A percentile compares a stretch with the other conserved stretches of the same genome.
These are phyloP conservation scores for Rhodamnia rubescens DNA, from an alignment of 345 rosid species.

Conservation along the genomic window DNA sequence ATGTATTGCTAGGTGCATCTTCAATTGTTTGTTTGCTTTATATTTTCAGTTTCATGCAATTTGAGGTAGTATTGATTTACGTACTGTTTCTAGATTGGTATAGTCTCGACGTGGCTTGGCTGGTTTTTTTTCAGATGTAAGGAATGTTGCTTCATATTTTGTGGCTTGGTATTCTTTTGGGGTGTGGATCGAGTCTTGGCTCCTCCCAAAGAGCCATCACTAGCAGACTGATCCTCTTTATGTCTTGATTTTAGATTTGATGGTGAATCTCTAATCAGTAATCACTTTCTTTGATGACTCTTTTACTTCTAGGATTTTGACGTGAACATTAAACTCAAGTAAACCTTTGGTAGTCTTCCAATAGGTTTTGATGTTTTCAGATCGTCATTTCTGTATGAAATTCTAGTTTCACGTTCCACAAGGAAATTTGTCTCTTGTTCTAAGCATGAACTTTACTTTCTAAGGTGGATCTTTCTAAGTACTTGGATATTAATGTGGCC, in stretches of 20 bases:
- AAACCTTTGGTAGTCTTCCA: conserved; percentile 6
- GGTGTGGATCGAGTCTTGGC: not conserved
- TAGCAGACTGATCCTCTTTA: not conserved
- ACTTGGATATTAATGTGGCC: not conserved
- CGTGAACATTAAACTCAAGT: not conserved
- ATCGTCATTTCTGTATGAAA: not conserved
- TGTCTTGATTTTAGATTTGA: not conserved
- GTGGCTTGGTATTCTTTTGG: not conserved
- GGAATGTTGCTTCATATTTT: not conserved
- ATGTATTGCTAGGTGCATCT: not conserved
- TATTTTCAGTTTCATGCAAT: not conserved
- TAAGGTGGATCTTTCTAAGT: not conserved
- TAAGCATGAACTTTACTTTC: not conserved
- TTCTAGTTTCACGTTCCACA: not conserved
- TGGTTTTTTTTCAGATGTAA: not conserved
- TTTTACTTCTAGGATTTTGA: not conserved
- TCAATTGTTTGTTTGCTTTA: not conserved
- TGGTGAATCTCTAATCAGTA: not conserved
- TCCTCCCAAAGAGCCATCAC: not conserved
- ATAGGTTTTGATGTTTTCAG: not conserved
- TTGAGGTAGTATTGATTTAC: not conserved
- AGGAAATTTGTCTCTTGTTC: not conserved
- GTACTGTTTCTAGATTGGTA: not conserved
- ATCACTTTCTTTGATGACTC: not conserved
- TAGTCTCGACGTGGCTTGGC: not conserved